Conservation (phyloP, 2,329 filamentous ascomycete genomes). For the Scedosporium dehoogii region DNA sequence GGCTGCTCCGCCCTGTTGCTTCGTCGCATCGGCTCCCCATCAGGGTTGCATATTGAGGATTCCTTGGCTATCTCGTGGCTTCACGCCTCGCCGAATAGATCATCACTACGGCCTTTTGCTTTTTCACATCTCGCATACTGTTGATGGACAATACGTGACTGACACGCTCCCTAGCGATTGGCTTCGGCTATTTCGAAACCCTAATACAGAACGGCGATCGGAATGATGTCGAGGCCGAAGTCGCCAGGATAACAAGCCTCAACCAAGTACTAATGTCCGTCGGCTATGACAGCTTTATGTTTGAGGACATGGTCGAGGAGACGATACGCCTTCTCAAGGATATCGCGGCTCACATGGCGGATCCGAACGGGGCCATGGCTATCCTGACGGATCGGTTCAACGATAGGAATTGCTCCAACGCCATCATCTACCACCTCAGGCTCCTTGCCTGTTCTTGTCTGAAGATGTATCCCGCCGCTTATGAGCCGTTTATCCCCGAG, state of each 20-base stretch:
- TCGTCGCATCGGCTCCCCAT: not conserved
- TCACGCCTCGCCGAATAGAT: not conserved
- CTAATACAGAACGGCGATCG: conserved; percentile 59
- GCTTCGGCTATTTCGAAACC: conserved; percentile 86
- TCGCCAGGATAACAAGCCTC: conserved; percentile 60
- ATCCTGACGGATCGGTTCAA: conserved; percentile 64
- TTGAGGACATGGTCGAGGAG: conserved; percentile 76
- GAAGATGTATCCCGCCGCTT: conserved; percentile 60
- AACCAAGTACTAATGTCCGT: conserved; percentile 59
- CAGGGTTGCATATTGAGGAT: too few species aligned
- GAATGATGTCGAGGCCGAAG: conserved; percentile 58
- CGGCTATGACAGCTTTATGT: conserved; percentile 60
- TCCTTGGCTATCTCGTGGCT: too few species aligned
- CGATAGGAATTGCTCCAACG: conserved; percentile 52
- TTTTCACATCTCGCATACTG: not conserved
- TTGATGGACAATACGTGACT: not conserved
- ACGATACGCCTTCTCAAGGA: conserved; percentile 58
- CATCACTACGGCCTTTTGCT: not conserved
- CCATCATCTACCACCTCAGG: conserved; percentile 77
- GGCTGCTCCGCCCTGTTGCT: not conserved
- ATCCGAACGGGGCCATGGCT: conserved; percentile 43
- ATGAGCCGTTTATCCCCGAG: conserved; percentile 60
- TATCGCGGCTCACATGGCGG: conserved; percentile 44
- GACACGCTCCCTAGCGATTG: conserved; percentile 56
- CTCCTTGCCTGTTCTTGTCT: conserved; percentile 79